Percentiles rank a stretch among this genome's conserved stretches.
These are phyloP conservation scores for Monosporozyma aerobia DNA, from an alignment of 805 yeast species.

Conservation along the genomic window DNA sequence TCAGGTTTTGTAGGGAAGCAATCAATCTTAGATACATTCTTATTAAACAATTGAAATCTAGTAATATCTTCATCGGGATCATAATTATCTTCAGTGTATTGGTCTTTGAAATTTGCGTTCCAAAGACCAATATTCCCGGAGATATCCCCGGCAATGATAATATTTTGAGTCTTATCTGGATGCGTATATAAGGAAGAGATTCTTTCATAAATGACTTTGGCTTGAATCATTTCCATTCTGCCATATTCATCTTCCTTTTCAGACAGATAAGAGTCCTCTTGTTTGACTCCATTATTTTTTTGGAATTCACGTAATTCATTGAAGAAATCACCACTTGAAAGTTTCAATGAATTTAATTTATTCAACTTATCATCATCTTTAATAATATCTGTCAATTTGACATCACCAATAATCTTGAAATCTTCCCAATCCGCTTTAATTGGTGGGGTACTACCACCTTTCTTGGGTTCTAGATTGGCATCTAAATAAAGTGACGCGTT, in stretches of 20 bases:
- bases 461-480: constrained; percentile 1
- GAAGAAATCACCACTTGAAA: constrained; percentile 66
- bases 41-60: constrained; percentile 65
- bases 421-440: constrained; percentile 26
- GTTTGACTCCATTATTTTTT: constrained; percentile 14
- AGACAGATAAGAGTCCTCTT: constrained; percentile 31
- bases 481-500: not conserved
- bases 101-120: constrained; percentile 40
- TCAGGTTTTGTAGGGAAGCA: constrained; percentile 42
- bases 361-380: constrained; percentile 32
- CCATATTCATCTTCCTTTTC: constrained; percentile 42
- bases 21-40: constrained; percentile 56
- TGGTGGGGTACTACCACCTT: not conserved
- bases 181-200: constrained; percentile 70
- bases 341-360: constrained; percentile 28
- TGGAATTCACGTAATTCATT: constrained; percentile 39
- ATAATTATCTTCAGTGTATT: constrained; percentile 19
- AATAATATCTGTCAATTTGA: constrained; percentile 51
- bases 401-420: constrained; percentile 57
- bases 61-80: constrained; percentile 43
- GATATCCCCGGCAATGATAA: constrained; percentile 82
- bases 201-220: constrained; percentile 59
- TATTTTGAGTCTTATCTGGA: constrained; percentile 52
- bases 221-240: constrained; percentile 55
- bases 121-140: constrained; percentile 82